A percentile compares a stretch with the other conserved stretches of the same genome.
phyloP scores from a whole-genome alignment of 257 asterid genomes.

The Capsicum baccatum region DNA sequence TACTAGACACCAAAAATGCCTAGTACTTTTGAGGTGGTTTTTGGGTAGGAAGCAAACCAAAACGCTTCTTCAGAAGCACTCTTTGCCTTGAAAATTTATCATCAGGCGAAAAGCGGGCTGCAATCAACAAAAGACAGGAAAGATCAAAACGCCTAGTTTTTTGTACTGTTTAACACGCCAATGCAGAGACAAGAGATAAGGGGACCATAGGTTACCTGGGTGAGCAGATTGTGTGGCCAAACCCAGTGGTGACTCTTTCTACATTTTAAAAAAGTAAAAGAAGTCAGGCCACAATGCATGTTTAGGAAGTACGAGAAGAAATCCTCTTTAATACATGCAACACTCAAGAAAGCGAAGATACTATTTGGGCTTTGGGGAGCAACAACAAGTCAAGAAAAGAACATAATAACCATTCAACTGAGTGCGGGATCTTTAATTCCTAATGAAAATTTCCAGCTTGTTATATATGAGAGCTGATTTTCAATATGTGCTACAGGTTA shows the following conservation, averaged over 20 bases:
- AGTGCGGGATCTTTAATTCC: not conserved
- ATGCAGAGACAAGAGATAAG: not conserved
- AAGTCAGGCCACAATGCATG: not conserved
- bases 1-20: not conserved
- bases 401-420: not conserved
- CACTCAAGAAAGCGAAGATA: not conserved
- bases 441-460: not conserved
- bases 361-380: not conserved
- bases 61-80: constrained; percentile 79
- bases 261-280: constrained; percentile 30
- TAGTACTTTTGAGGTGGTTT: constrained; percentile 70
- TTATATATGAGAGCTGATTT: not conserved
- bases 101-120: constrained; percentile 95
- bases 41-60: constrained; percentile 87
- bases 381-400: not conserved
- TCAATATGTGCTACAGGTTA: not conserved
- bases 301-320: not conserved
- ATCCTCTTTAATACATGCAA: not conserved
- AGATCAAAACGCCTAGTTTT: too few relatives aligned
- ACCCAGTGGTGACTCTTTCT: constrained; percentile 84
- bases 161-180: not conserved
- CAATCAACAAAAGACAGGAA: constrained; percentile 16
- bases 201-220: constrained; percentile 59
- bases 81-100: constrained; percentile 88
- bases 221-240: constrained; percentile 82